These are phyloP conservation scores for Helotiales sp. DNA, from an alignment of 2,329 filamentous ascomycete species.

Conservation along the genomic window DNA sequence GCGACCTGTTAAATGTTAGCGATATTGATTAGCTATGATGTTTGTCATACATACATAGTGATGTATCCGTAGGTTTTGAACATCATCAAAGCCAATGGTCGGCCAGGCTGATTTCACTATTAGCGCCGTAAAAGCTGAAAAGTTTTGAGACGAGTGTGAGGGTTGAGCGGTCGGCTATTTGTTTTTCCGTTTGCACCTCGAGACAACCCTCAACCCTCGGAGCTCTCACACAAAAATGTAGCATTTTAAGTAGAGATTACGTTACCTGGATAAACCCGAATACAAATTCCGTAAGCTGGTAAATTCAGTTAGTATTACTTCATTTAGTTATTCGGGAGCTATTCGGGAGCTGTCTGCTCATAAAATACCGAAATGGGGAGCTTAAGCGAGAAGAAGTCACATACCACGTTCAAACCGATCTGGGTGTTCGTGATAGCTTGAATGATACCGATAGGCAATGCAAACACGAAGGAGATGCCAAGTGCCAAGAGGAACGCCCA, in stretches of 20 bases:
- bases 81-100: conserved; percentile 73
- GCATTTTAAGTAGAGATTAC: no score
- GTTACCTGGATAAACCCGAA: conserved; percentile 76
- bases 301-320: no score
- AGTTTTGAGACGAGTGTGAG: no score
- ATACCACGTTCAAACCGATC: conserved; percentile 67
- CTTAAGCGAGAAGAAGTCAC: no score
- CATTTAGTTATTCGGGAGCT: no score
- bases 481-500: conserved; percentile 72
- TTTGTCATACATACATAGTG: conserved; percentile 66
- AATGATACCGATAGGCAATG: conserved; percentile 68
- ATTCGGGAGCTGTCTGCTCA: no score
- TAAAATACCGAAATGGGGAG: no score
- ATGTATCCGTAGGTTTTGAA: conserved; percentile 76
- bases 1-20: conserved; percentile 29
- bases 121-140: no score
- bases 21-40: conserved; percentile 59
- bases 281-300: conserved; percentile 72
- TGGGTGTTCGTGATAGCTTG: conserved; percentile 70
- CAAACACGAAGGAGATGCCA: conserved; percentile 61
- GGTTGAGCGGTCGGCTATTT: no score
- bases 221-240: no score
- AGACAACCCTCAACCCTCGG: no score
- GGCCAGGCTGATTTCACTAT: conserved; percentile 68
- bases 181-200: no score